phyloP scores from a whole-genome alignment of 1,139 yeast species.

The Taphrina pruni region DNA sequence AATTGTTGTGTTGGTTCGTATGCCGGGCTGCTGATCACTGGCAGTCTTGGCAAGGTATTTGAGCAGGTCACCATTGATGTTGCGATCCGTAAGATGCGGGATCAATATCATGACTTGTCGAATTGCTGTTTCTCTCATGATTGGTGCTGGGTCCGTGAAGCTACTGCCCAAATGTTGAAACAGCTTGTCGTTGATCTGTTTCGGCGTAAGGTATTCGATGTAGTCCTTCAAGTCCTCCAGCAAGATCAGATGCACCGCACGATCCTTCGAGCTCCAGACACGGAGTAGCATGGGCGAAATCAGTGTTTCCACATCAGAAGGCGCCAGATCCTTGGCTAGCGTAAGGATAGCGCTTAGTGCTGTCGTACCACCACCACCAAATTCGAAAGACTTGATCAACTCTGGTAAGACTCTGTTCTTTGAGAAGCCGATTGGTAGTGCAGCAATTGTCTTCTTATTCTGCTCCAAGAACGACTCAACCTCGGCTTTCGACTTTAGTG shows the following conservation, averaged over 20 bases:
- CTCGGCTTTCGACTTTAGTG: constrained; percentile 59
- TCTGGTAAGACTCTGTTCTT: constrained; percentile 73
- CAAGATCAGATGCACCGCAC: constrained; percentile 74
- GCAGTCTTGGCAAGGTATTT: constrained; percentile 86
- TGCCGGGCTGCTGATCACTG: constrained; percentile 79
- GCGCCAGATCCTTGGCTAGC: constrained; percentile 56
- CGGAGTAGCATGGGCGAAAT: constrained; percentile 70
- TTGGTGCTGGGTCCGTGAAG: constrained; percentile 80
- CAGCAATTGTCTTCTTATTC: constrained; percentile 52
- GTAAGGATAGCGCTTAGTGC: constrained; percentile 44
- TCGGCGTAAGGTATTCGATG: constrained; percentile 58
- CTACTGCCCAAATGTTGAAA: constrained; percentile 74
- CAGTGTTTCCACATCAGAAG: constrained; percentile 55
- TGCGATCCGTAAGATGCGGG: constrained; percentile 73
- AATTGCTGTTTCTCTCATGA: constrained; percentile 80
- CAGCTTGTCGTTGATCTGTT: constrained; percentile 68
- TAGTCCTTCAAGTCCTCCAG: constrained; percentile 68
- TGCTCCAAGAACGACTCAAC: constrained; percentile 60
- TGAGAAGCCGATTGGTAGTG: constrained; percentile 66
- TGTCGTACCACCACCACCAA: constrained; percentile 47
- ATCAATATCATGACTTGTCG: constrained; percentile 70
- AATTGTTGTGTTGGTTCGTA: constrained; percentile 83
- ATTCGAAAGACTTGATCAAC: constrained; percentile 56
- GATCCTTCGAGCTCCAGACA: constrained; percentile 70
- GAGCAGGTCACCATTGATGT: constrained; percentile 82